Percentiles rank a stretch among this genome's conserved stretches.
Evolutionary conservation across 768 basidiomycete genomes (phyloP).

Genomic region (Tricholoma hemisulphureum): DNA sequence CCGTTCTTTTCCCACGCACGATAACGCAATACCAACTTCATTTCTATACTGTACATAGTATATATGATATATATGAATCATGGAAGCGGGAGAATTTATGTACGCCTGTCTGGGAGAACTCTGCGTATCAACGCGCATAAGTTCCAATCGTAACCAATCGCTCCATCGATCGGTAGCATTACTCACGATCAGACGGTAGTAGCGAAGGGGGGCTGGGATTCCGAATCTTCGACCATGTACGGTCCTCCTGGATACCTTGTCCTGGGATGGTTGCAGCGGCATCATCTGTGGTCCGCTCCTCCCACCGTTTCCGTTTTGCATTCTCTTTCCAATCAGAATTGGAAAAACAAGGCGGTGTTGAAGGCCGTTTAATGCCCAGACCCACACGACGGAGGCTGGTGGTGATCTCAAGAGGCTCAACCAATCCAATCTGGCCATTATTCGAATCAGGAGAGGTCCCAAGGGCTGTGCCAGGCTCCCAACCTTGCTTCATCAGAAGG

Average conservation of each 20-base stretch:
- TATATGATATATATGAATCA: no score
- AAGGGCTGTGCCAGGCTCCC: constrained; percentile 65
- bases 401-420: constrained; percentile 58
- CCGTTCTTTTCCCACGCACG: constrained; percentile 9
- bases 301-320: constrained; percentile 42
- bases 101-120: background rate
- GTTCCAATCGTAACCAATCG: constrained; percentile 7
- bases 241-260: background rate
- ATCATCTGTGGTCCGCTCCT: constrained; percentile 10
- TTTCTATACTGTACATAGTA: no score
- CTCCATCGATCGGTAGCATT: background rate
- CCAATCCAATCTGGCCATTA: constrained; percentile 40
- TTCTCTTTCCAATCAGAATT: constrained; percentile 39
- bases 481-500: constrained; percentile 72
- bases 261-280: background rate
- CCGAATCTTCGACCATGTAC: background rate
- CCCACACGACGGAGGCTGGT: constrained; percentile 48
- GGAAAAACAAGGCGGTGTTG: constrained; percentile 16
- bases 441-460: constrained; percentile 32
- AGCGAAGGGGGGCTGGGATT: no score
- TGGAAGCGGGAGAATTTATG: no score
- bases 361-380: constrained; percentile 44
- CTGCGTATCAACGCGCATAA: background rate
- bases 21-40: no score
- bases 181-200: background rate